Percentiles rank a stretch among this genome's conserved stretches.
These are phyloP conservation scores for Rosa chinensis DNA, from an alignment of 306 rosid genomes.

Conservation along the genomic window DNA sequence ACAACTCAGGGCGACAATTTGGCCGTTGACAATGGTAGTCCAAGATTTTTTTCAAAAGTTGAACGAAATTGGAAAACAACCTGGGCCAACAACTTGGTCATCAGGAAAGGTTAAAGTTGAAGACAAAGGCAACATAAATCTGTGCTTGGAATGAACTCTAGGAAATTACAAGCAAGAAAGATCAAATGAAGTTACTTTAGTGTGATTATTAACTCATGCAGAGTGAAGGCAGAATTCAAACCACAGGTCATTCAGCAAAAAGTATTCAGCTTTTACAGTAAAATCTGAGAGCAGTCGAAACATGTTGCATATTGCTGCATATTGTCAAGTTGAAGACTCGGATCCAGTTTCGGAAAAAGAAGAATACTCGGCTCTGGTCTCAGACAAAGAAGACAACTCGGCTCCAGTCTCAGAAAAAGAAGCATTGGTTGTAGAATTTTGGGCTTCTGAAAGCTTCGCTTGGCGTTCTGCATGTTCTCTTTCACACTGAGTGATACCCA, in stretches of 20 bases:
- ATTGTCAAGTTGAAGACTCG: constrained; percentile 38
- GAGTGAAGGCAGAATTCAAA: neutral
- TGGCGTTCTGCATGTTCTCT: constrained; percentile 94
- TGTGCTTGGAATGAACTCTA: neutral
- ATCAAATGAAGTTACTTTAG: neutral
- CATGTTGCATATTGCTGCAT: neutral
- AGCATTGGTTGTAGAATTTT: constrained; percentile 44
- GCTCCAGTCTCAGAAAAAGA: constrained; percentile 24
- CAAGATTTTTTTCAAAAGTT: too few relatives aligned
- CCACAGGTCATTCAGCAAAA: neutral
- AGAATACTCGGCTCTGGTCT: constrained; percentile 42
- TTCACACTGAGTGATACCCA: constrained; percentile 82
- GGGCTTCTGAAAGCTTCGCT: constrained; percentile 71
- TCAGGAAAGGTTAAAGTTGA: neutral
- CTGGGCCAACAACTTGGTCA: neutral
- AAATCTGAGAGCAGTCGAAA: constrained; percentile 2
- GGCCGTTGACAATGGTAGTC: neutral
- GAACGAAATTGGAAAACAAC: neutral
- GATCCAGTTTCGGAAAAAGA: neutral
- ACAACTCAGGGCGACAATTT: neutral
- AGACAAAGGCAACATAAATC: neutral
- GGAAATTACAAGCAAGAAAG: neutral
- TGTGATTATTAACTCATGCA: constrained; percentile 17
- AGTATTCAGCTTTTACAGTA: neutral
- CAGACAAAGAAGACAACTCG: constrained; percentile 22